These are phyloP conservation scores for Crithidia bombi DNA, from an alignment of 208 protist species.

Conservation along the genomic window DNA sequence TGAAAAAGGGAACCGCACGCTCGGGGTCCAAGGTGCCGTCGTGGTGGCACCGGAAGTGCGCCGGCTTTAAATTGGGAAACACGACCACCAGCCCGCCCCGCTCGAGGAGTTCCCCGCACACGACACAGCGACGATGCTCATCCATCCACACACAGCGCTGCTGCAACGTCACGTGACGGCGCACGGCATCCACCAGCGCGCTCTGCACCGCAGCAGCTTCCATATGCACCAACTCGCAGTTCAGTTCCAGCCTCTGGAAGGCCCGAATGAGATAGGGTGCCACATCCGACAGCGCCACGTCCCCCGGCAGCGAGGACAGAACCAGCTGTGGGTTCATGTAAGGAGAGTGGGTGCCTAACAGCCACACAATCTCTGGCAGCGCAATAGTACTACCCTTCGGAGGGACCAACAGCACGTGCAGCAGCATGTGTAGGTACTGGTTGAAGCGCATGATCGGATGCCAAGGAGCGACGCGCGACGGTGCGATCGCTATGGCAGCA, in stretches of 20 bases:
- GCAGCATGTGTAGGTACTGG: constrained; percentile 46
- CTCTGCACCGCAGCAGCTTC: constrained; percentile 30
- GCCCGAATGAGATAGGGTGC: constrained; percentile 48
- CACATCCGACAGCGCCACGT: constrained; percentile 37
- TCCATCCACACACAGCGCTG: constrained; percentile 55
- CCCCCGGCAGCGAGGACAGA: constrained; percentile 43
- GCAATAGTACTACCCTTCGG: constrained; percentile 21
- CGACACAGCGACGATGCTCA: constrained; percentile 39
- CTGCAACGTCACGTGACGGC: constrained; percentile 32
- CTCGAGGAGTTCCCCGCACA: constrained; percentile 43
- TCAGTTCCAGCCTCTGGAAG: constrained; percentile 43
- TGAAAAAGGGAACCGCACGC: constrained; percentile 46
- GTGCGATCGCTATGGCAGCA: not conserved
- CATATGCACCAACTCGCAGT: constrained; percentile 27
- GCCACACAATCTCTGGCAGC: constrained; percentile 33
- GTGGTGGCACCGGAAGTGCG: constrained; percentile 58
- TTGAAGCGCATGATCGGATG: constrained; percentile 33
- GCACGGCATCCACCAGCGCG: constrained; percentile 26
- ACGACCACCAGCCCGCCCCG: constrained; percentile 38
- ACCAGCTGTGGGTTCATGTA: constrained; percentile 44
- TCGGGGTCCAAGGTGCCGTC: constrained; percentile 51
- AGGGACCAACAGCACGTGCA: constrained; percentile 56
- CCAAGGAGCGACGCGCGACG: not conserved
- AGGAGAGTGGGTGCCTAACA: constrained; percentile 42
- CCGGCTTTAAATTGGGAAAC: constrained; percentile 65